Evolutionary conservation across 352 stramenopile genomes (phyloP), one percentile per base, ranked within the genome.

Genomic region (Globisporangium echinulatum): DNA sequence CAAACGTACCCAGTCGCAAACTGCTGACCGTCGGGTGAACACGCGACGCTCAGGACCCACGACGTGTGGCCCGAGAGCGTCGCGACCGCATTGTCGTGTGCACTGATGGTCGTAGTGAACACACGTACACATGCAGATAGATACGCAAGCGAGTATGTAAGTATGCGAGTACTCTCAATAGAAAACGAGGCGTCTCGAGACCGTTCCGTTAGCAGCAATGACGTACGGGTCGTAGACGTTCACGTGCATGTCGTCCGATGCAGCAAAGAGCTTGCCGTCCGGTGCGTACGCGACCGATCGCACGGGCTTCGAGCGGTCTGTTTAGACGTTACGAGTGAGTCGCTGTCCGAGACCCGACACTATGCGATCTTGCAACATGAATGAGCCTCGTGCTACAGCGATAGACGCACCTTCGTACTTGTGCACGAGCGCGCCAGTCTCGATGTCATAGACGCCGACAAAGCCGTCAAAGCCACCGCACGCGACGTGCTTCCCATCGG

Each of bases 161-260:
- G 11, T 36, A 49, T 38, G 36, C 14, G 43, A 33, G 25, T 3
- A 33, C 25, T 33, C 25, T 38, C 25, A 14, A 4, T 50, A 7
- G 3, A 2, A 58, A 19, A 10, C 50, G 13, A 5, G 2, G 19
- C 5, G 10, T 48, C n/a, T 5, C n/a, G 36, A 49, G 7, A 49
- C 14, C 58, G 11, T 13, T 4, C 3, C 48, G 17, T 25, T 17
- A 61, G 39, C 13, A 58, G 25, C 3, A 56, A 7, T 19, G 7
- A 84, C 86, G 70, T 81, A 96, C 86, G 93, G 79, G 68, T 97
- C 89, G 67, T 97, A 96, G 58, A 97, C 80, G 56, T 96, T 97
- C 60, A 97, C 68, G 56, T 95, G 81, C 85, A 95, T 96, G 62
- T 97, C 89, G 71, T 97, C 89, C 3, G 86, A 96, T 5, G 88